Evolutionary conservation across 2,329 filamentous ascomycete genomes (phyloP).

Genomic region (Aspergillus fumigatiaffinis): DNA sequence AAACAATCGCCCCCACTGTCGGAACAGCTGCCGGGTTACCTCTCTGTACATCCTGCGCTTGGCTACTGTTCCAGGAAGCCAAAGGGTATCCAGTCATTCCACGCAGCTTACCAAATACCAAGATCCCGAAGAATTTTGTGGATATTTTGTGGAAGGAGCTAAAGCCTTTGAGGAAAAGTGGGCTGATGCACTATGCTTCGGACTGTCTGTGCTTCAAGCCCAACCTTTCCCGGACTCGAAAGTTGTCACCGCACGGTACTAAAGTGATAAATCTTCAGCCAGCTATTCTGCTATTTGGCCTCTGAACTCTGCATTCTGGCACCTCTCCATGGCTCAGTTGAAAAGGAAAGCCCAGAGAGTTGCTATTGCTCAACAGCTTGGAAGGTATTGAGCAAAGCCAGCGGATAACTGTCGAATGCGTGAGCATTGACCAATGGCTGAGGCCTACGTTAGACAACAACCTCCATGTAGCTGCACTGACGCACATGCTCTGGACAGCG

Average conservation of each 20-base stretch:
- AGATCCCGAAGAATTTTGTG: neutral
- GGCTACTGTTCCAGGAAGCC: neutral
- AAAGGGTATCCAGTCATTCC: neutral
- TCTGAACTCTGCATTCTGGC: neutral
- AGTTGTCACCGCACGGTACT: neutral
- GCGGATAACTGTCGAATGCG: neutral
- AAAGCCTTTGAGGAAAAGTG: neutral
- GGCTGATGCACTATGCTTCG: neutral
- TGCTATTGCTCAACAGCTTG: neutral
- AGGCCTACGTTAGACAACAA: neutral
- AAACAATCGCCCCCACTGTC: slow-evolving; percentile 14
- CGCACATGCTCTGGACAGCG: neutral
- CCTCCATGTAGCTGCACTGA: neutral
- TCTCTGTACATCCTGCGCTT: neutral
- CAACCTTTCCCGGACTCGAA: no score
- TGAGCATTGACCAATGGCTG: neutral
- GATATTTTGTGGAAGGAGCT: neutral
- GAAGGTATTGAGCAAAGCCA: neutral
- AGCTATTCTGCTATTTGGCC: neutral
- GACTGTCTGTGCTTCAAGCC: neutral
- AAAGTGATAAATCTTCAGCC: neutral
- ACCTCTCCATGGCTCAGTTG: neutral
- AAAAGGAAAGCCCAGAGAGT: neutral
- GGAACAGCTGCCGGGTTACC: neutral
- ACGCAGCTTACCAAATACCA: neutral